Percentiles rank a stretch among this genome's conserved stretches.
Evolutionary conservation across 768 basidiomycete species (phyloP).

Genomic region (Rhizopogon roseolus): DNA sequence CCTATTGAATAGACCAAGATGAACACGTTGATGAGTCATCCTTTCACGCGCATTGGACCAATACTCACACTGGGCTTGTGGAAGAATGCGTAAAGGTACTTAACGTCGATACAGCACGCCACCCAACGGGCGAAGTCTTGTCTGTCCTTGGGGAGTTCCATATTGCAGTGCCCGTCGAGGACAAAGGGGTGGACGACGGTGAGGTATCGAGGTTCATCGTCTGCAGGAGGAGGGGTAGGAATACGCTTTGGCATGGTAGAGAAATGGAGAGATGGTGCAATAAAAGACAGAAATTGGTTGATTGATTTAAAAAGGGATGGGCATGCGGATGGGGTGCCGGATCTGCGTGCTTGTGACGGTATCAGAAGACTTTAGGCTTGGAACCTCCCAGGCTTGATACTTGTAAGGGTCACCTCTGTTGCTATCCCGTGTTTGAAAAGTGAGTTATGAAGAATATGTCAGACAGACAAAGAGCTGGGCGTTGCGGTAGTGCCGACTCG

Average conservation of each 20-base stretch:
- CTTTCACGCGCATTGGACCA: neutral
- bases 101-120: constrained; percentile 32
- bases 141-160: constrained; percentile 34
- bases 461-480: neutral
- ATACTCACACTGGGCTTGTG: constrained; percentile 40
- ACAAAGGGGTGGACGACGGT: constrained; percentile 44
- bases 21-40: neutral
- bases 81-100: constrained; percentile 34
- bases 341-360: constrained; percentile 1
- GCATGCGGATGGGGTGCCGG: neutral
- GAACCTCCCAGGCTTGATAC: neutral
- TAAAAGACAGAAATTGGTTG: neutral
- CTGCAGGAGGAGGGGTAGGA: constrained; percentile 35
- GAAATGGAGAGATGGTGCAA: neutral
- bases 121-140: constrained; percentile 38
- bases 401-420: neutral
- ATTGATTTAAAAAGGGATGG: constrained; percentile 1
- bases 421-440: neutral
- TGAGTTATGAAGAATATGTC: neutral
- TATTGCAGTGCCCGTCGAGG: constrained; percentile 29
- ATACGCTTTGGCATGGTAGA: constrained; percentile 37
- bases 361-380: neutral
- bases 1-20: constrained; percentile 16
- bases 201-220: constrained; percentile 41
- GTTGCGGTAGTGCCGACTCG: neutral